A percentile compares a stretch with the other conserved stretches of the same genome.
phyloP scores from a whole-genome alignment of 1,284 basidiomycete species.

The Melampsora abietis-canadensis region DNA sequence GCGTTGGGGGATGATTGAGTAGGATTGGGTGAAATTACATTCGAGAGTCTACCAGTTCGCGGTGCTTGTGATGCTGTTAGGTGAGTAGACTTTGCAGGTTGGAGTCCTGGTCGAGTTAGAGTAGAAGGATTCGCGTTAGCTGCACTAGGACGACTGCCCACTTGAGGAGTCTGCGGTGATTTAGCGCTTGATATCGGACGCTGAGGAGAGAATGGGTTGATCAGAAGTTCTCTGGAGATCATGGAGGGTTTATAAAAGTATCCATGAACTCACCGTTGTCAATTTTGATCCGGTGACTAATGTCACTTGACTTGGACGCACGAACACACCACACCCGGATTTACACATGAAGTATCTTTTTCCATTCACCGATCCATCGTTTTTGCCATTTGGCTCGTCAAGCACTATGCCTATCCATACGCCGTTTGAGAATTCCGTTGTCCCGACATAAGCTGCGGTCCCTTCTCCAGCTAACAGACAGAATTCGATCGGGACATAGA shows the following conservation, averaged over 20 bases:
- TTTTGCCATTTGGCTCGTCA: constrained; percentile 71
- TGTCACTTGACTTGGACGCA: constrained; percentile 81
- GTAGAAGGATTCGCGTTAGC: constrained; percentile 48
- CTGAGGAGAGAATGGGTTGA: too few relatives aligned
- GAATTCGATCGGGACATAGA: background rate
- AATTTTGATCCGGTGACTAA: constrained; percentile 54
- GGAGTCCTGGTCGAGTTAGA: constrained; percentile 23
- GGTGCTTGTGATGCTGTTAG: background rate
- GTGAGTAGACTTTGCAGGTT: background rate
- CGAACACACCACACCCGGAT: constrained; percentile 78
- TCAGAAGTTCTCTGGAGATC: too few relatives aligned
- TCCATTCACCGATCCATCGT: constrained; percentile 85
- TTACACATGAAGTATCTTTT: constrained; percentile 79
- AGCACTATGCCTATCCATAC: constrained; percentile 81
- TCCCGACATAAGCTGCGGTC: constrained; percentile 77
- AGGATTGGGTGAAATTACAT: background rate
- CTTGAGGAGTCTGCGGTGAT: constrained; percentile 45
- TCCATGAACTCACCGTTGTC: constrained; percentile 23
- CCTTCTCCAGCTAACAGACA: constrained; percentile 64
- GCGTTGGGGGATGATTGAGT: background rate
- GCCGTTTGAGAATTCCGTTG: constrained; percentile 76
- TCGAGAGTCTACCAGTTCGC: background rate
- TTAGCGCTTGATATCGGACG: too few relatives aligned
- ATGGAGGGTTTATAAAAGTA: too few relatives aligned
- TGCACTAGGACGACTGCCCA: constrained; percentile 41